Percentiles rank a stretch among this genome's conserved stretches.
Evolutionary conservation across 129 eudicot genomes (phyloP).

Genomic region (Flaveria robusta): DNA sequence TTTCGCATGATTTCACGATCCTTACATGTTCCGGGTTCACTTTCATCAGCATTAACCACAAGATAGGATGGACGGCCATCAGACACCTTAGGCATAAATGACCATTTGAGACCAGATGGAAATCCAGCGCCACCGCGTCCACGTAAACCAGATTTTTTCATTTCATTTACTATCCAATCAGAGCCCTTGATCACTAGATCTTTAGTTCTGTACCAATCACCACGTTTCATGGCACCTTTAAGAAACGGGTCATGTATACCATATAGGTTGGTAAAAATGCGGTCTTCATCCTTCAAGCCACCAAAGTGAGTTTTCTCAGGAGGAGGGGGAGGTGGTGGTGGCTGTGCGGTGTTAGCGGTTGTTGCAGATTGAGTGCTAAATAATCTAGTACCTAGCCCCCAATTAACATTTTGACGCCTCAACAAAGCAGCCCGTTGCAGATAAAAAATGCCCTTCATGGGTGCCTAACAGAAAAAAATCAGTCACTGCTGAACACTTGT

Average conservation of each 20-base stretch:
- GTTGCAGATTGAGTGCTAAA: slow-evolving; percentile 92
- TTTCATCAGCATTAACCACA: slow-evolving; percentile 97
- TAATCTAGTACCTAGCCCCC: slow-evolving; percentile 49
- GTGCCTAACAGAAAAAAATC: slow-evolving; percentile 46
- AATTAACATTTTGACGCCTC: slow-evolving; percentile 45
- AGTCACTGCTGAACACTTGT: background rate
- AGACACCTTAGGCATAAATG: slow-evolving; percentile 93
- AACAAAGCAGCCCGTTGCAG: slow-evolving; percentile 56
- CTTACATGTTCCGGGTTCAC: slow-evolving; percentile 98
- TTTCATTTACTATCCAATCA: slow-evolving; percentile 94
- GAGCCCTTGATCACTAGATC: slow-evolving; percentile 90
- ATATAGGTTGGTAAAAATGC: slow-evolving; percentile 84
- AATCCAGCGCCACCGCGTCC: slow-evolving; percentile 99
- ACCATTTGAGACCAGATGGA: slow-evolving; percentile 98
- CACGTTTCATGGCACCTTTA: slow-evolving; percentile 96
- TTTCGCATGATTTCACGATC: slow-evolving; percentile 96
- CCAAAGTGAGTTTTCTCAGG: slow-evolving; percentile 97
- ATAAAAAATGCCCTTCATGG: slow-evolving; percentile 74
- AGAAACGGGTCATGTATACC: slow-evolving; percentile 94
- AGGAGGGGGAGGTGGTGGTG: slow-evolving; percentile 75
- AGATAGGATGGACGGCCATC: slow-evolving; percentile 97
- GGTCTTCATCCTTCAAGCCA: slow-evolving; percentile 95
- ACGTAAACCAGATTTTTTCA: slow-evolving; percentile 94
- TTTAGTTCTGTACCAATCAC: slow-evolving; percentile 95
- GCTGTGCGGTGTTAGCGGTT: slow-evolving; percentile 66